phyloP scores from a whole-genome alignment of 148 eudicot genomes.

The Arbutus unedo region DNA sequence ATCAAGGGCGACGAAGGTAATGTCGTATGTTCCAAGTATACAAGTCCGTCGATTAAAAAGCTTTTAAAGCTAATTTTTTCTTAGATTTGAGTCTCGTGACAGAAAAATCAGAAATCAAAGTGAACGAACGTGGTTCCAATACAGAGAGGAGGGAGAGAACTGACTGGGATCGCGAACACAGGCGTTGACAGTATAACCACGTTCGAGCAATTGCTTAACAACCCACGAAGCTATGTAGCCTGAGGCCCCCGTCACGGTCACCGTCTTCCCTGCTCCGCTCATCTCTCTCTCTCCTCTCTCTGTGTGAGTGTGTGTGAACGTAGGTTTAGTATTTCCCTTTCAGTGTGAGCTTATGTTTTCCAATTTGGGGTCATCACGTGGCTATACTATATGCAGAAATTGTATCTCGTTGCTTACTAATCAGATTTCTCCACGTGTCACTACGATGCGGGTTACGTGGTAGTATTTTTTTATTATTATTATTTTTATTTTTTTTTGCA shows the following conservation, averaged over 20 bases:
- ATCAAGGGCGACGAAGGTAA: background rate
- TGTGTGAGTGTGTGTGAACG: background rate
- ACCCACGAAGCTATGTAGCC: conserved; percentile 50
- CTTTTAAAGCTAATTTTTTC: background rate
- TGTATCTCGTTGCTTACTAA: too few relatives aligned
- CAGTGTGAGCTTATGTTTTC: background rate
- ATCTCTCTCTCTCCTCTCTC: conserved; percentile 7
- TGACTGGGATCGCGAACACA: conserved; percentile 36
- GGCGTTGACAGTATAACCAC: conserved; percentile 40
- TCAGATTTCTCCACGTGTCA: too few relatives aligned
- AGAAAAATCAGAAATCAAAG: background rate
- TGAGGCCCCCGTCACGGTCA: conserved; percentile 43
- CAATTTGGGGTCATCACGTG: background rate
- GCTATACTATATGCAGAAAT: background rate
- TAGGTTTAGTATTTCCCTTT: too few relatives aligned
- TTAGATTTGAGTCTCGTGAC: background rate
- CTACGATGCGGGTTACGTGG: too few relatives aligned
- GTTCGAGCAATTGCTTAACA: conserved; percentile 34
- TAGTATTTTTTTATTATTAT: too few relatives aligned
- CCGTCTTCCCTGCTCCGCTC: conserved; percentile 29
- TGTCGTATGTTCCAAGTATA: background rate
- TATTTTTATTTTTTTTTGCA: too few relatives aligned
- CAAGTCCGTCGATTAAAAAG: background rate
- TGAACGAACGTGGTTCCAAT: background rate
- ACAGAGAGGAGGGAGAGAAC: background rate